Base-by-base conservation (phyloP, 352 stramenopile genomes). In the Globisporangium parvum region DNA sequence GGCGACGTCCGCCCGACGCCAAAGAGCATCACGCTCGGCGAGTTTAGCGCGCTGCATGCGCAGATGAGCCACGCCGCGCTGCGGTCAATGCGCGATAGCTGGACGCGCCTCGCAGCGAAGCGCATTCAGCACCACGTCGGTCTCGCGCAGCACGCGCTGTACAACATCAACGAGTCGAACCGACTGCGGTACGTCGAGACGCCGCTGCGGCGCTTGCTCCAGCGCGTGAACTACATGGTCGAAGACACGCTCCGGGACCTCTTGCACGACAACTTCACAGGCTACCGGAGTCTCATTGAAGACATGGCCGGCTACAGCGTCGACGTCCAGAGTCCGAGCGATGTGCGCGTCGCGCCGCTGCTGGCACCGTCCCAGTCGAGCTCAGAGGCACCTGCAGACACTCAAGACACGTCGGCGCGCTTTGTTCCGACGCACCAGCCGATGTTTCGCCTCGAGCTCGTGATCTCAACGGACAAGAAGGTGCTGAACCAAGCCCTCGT, bases 171-270 rank as follows among this genome's bases (percentile, higher is more conserved):
- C 1, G 82, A 95, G 51, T 63, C 78, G 11, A 88, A 85, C 58
- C 82, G 85, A 4, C 62, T 76, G 24, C 74, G 75, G 48, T 95
- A 95, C 53, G n/a, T 88, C 24, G 61, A 69, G 14, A 85, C 77
- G 14, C 68, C 69, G 10, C 63, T 87, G 17, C 76, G 66, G 14
- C 60, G 58, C 2, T 84, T 93, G 42, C 62, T 95, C 15, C 80
- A 84, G 55, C 80, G 85, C 20, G 73, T 93, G 8, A 91, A 92
- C 51, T 91, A 91, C 62, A 91, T 92, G 75, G 59, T 92, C 9
- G 78, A 89, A 67, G 74, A 88, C 48, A 82, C 78, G 4, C 63
- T 95, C 15, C 77, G 77, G 0, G 46, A 76, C 17, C 47, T 95
- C 5, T 76, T 93, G 26, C 59, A 74, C 18, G 59, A 76, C 10